These are phyloP conservation scores for Blastocystis sp. DNA, from an alignment of 352 stramenopile genomes.

Conservation along the genomic window DNA sequence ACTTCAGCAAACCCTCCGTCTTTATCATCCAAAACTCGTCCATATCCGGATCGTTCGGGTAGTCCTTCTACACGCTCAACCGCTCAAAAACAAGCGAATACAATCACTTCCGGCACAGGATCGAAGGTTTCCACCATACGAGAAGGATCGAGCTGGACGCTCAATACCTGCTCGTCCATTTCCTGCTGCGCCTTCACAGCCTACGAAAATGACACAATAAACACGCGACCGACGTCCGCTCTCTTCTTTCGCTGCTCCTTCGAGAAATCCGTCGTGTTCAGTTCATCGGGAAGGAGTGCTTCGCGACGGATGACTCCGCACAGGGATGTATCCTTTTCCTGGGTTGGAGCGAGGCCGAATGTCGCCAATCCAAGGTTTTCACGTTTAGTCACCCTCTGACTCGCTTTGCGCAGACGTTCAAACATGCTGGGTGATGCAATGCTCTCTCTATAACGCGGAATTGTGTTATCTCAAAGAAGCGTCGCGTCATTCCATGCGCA, in stretches of 20 bases:
- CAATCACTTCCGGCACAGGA: conserved; percentile 72
- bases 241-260: conserved; percentile 67
- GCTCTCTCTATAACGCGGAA: background rate
- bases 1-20: conserved; percentile 65
- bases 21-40: conserved; percentile 74
- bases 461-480: background rate
- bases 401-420: conserved; percentile 63
- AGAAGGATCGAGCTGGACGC: conserved; percentile 65
- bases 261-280: conserved; percentile 70
- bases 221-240: conserved; percentile 16
- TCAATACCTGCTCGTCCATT: conserved; percentile 69
- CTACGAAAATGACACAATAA: background rate
- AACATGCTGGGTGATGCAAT: conserved; percentile 39
- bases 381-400: conserved; percentile 33
- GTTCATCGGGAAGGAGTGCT: conserved; percentile 47
- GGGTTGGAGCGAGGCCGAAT: background rate
- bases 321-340: conserved; percentile 64
- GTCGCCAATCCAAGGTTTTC: conserved; percentile 71
- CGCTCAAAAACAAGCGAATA: background rate
- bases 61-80: conserved; percentile 50
- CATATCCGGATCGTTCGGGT: conserved; percentile 71
- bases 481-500: background rate
- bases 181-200: conserved; percentile 69
- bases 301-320: conserved; percentile 66
- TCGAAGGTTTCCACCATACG: conserved; percentile 66